These are phyloP conservation scores for Pseudovirgaria hyperparasitica DNA, from an alignment of 2,329 filamentous ascomycete species.

Conservation along the genomic window DNA sequence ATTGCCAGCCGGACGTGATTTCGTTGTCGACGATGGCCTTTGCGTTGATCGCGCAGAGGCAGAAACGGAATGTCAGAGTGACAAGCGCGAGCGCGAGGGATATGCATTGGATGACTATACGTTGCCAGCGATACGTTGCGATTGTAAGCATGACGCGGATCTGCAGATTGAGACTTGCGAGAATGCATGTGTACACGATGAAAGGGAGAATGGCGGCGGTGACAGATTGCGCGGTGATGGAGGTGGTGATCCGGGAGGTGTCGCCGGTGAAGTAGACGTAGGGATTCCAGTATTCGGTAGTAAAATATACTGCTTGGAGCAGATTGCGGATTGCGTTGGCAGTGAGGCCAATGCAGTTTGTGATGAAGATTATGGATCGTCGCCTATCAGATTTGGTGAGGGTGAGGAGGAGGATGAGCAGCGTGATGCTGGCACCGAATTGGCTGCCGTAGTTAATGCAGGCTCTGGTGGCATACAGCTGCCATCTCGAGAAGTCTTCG, in stretches of 20 bases:
- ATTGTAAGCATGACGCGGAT: slow-evolving; percentile 50
- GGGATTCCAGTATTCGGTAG: slow-evolving; percentile 45
- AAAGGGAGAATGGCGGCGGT: slow-evolving; percentile 36
- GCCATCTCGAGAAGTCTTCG: slow-evolving; percentile 29
- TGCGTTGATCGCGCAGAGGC: slow-evolving; percentile 37
- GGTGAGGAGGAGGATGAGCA: slow-evolving; percentile 52
- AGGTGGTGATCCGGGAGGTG: slow-evolving; percentile 33
- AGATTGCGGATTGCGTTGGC: slow-evolving; percentile 48
- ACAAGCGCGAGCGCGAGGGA: slow-evolving; percentile 38
- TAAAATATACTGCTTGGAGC: slow-evolving; percentile 46
- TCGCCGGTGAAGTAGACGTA: slow-evolving; percentile 49
- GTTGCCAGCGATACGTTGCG: slow-evolving; percentile 31
- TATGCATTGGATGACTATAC: slow-evolving; percentile 31
- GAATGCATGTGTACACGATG: slow-evolving; percentile 41
- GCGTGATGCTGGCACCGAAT: slow-evolving; percentile 53
- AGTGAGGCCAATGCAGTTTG: slow-evolving; percentile 50
- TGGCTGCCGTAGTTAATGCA: slow-evolving; percentile 58
- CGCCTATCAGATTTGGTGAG: slow-evolving; percentile 57
- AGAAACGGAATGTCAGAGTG: slow-evolving; percentile 42
- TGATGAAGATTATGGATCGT: slow-evolving; percentile 47
- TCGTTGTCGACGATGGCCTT: slow-evolving; percentile 22
- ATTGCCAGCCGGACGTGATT: slow-evolving; percentile 12
- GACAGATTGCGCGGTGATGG: slow-evolving; percentile 35
- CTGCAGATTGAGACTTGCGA: slow-evolving; percentile 49
- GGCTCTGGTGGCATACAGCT: slow-evolving; percentile 34